phyloP scores from a whole-genome alignment of 805 yeast genomes.

The Brettanomyces nanus region DNA sequence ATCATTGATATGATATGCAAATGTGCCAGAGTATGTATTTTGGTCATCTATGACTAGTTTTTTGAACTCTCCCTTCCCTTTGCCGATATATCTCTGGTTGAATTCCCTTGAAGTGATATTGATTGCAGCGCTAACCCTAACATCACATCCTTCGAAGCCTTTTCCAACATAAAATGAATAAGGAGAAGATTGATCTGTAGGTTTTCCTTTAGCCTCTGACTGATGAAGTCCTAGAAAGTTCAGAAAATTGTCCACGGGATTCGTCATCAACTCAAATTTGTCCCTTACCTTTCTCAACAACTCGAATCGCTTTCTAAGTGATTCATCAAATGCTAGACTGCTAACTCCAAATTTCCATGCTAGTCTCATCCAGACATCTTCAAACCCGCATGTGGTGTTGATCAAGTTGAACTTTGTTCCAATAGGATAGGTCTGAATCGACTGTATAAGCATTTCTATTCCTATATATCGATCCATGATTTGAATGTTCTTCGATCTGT shows the following conservation, averaged over 20 bases:
- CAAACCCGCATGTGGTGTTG: conserved; percentile 12
- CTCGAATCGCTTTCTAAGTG: not conserved
- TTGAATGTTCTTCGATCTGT: conserved; percentile 7
- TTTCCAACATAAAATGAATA: conserved; percentile 3
- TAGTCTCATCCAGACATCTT: conserved; percentile 15
- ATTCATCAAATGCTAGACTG: conserved; percentile 1
- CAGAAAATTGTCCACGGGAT: conserved; percentile 3
- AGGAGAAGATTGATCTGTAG: not conserved
- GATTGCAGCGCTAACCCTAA: conserved; percentile 8
- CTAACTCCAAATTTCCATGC: conserved; percentile 1
- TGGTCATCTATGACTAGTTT: not conserved
- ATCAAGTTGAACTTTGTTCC: conserved; percentile 11
- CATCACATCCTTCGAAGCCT: not conserved
- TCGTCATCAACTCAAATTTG: conserved; percentile 5
- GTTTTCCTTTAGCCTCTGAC: not conserved
- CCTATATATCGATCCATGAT: conserved; percentile 11
- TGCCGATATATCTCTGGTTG: conserved; percentile 1
- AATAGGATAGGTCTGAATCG: conserved; percentile 9
- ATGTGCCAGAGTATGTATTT: not conserved
- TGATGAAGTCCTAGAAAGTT: not conserved
- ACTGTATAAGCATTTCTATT: conserved; percentile 6
- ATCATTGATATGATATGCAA: not conserved
- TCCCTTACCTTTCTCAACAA: not conserved
- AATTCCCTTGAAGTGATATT: conserved; percentile 9
- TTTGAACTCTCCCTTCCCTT: not conserved